Evolutionary conservation across 768 basidiomycete species (phyloP).

Genomic region (Lactarius indigo): DNA sequence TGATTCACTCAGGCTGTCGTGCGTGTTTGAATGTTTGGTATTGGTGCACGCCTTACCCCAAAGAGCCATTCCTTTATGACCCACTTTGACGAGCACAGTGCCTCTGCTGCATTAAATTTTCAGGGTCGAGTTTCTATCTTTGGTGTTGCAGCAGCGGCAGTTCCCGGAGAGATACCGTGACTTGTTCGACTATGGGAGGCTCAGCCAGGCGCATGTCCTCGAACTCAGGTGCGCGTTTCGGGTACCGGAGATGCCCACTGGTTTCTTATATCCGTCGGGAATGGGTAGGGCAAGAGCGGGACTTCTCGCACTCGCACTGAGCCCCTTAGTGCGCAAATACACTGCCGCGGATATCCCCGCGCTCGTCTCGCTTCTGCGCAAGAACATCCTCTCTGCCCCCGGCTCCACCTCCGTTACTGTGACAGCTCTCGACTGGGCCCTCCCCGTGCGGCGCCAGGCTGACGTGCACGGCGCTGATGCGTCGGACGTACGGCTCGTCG

Average conservation of each 20-base stretch:
- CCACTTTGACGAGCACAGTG: no score
- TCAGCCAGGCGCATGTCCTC: slow-evolving; percentile 51
- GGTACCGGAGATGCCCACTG: no score
- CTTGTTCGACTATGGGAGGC: slow-evolving; percentile 42
- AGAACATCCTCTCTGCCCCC: slow-evolving; percentile 15
- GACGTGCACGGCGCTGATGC: neutral
- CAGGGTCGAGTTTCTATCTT: slow-evolving; percentile 67
- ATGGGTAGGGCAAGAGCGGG: slow-evolving; percentile 10
- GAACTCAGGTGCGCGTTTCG: slow-evolving; percentile 64
- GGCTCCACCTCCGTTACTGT: neutral
- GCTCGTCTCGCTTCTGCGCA: slow-evolving; percentile 22
- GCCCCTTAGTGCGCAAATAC: slow-evolving; percentile 20
- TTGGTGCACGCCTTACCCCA: no score
- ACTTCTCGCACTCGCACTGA: slow-evolving; percentile 22
- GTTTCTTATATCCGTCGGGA: no score
- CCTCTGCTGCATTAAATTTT: neutral
- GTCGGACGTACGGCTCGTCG: neutral
- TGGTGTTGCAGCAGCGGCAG: slow-evolving; percentile 56
- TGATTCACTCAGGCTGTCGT: no score
- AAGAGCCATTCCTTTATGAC: no score
- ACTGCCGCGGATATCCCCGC: slow-evolving; percentile 23
- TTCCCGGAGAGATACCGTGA: slow-evolving; percentile 31
- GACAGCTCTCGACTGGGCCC: slow-evolving; percentile 20
- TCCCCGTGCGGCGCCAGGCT: neutral
- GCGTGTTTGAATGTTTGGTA: no score